Conservation (phyloP, 2,329 filamentous ascomycete genomes). For the Venturia oleaginea region DNA sequence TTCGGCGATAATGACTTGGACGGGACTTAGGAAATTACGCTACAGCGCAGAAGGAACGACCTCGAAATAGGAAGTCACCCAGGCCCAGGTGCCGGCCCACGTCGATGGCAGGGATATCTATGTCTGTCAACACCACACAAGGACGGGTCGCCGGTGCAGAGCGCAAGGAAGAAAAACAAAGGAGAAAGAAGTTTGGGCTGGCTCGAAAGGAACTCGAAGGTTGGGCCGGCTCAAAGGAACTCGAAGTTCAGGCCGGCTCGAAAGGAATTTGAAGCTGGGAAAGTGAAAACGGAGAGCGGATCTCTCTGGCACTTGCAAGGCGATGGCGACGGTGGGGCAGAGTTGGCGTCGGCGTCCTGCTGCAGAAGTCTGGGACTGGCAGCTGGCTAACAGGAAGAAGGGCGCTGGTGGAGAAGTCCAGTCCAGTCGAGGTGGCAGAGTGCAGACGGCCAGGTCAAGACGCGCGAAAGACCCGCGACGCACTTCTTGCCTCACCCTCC, state of each 20-base stretch:
- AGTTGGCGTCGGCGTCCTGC: not conserved
- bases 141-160: no score
- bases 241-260: not conserved
- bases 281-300: not conserved
- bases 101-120: not conserved
- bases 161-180: not conserved
- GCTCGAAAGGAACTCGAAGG: not conserved
- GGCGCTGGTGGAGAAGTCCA: not conserved
- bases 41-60: not conserved
- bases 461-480: constrained; percentile 22
- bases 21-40: not conserved
- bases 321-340: not conserved
- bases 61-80: not conserved
- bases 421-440: not conserved
- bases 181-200: not conserved
- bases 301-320: no score
- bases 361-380: not conserved
- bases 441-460: not conserved
- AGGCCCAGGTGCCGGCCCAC: not conserved
- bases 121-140: not conserved
- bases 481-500: constrained; percentile 39
- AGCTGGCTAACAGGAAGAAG: no score
- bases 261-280: not conserved
- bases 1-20: not conserved
- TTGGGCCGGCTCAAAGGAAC: no score